Evolutionary conservation across 192 early-diverging fungal genomes (phyloP).

Genomic region (Gonapodya sp.): DNA sequence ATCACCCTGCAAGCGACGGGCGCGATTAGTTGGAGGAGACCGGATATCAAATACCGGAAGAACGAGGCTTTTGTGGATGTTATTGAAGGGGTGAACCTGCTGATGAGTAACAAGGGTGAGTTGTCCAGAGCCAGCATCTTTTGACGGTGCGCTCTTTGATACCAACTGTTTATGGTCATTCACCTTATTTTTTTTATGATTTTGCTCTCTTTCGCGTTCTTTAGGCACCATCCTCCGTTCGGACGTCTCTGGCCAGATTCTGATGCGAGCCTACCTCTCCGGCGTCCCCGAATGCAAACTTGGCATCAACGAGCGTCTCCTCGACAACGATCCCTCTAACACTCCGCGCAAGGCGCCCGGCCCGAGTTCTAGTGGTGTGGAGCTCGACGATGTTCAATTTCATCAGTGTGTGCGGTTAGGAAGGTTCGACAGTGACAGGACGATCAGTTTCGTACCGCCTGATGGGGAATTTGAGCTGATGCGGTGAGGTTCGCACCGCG

Average conservation of each 20-base stretch:
- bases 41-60: slow-evolving; percentile 92
- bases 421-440: slow-evolving; percentile 82
- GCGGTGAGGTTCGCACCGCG: slow-evolving; percentile 32
- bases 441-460: slow-evolving; percentile 95
- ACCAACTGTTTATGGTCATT: no score
- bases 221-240: slow-evolving; percentile 69
- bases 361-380: slow-evolving; percentile 42
- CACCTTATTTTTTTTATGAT: no score
- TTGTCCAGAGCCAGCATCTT: slow-evolving; percentile 13
- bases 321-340: slow-evolving; percentile 43
- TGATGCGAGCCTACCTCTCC: slow-evolving; percentile 91
- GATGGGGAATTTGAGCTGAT: slow-evolving; percentile 97
- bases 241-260: slow-evolving; percentile 81
- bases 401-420: slow-evolving; percentile 96
- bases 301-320: slow-evolving; percentile 88
- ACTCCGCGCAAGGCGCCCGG: background rate
- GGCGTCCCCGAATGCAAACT: slow-evolving; percentile 98
- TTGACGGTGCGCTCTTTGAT: no score
- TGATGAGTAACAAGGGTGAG: slow-evolving; percentile 70
- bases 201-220: background rate
- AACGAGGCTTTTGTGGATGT: slow-evolving; percentile 99
- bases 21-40: slow-evolving; percentile 82
- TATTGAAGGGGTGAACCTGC: slow-evolving; percentile 91
- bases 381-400: slow-evolving; percentile 96
- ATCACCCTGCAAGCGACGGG: slow-evolving; percentile 96